Base-by-base conservation (phyloP, 2,329 filamentous ascomycete genomes). In the Sarocladiaceae sp. region DNA sequence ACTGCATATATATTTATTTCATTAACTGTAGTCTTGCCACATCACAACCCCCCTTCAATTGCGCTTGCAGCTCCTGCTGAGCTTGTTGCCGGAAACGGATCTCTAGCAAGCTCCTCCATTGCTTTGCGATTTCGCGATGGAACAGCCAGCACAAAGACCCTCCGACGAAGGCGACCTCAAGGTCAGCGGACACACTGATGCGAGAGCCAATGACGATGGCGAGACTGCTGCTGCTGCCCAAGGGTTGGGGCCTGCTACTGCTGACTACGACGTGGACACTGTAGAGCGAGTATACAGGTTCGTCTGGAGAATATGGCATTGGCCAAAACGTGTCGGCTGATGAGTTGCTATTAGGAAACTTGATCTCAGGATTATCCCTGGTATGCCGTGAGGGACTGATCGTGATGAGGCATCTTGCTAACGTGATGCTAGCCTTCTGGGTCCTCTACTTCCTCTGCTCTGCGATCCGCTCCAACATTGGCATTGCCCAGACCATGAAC, bases 401-500 rank as follows among this genome's bases (percentile, higher is more conserved):
- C 6, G 18, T 29, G 9, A 13, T 29, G 7, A 13, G 20, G 3
- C 11, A 12, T 18, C 6, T n/a, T 12, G 9, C 52, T 53, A 11
- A 53, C 24, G 6, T 12, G 39, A n/a, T 33, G n/a, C 18, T 49
- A 75, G 87, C 89, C 23, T 91, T 95, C 64, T 95, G 89, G 89
- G 63, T 83, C 13, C 74, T 95, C 13, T 95, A 95, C 68, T 95
- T 95, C 60, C 76, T 95, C 51, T 93, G 88, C 72, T 93, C 88
- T 0, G 89, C 88, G 48, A 93, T 95, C 56, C 82, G 88, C 43
- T 93, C 88, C 56, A 95, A 94, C 64, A 87, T 95, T 52, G 88
- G 88, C 49, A 81, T 95, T 53, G 86, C 89, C n/a, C 88, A 95
- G 67, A 95, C 89, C 2, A 95, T 95, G 89, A 95, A 95, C 65